Evolutionary conservation across 106 monocot species (phyloP), one percentile per base, ranked within the genome.

Genomic region (Dendrobium catenatum): DNA sequence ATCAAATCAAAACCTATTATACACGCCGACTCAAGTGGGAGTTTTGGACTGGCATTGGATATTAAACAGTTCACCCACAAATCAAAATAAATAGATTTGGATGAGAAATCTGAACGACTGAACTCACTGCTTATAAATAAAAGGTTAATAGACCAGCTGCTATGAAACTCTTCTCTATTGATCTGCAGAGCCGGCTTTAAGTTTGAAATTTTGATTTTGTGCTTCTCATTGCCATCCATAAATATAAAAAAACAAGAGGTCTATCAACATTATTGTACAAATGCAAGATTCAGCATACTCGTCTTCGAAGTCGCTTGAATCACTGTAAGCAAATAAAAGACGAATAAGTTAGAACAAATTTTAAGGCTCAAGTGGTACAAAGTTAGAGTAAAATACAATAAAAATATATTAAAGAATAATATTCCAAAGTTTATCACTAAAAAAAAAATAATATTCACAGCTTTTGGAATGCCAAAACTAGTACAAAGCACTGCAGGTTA

Each of bases 271-370:
- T 80, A 87, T 61, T 78, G 43, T 70, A 78, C 83, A 87, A 17
- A 78, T 24, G 37, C 83, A 87, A 48, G 80, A 76, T 81, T 86
- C 86, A 55, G 48, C 79, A 33, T 75, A 55, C 80, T 87, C 86
- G 20, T 80, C 77, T 42, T 87, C 83, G 7, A 83, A 87, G 72
- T 87, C 83, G 37, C 80, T 81, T 59, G 86, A 59, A 81, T 87
- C 86, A 80, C 86, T 87, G 83, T 42, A 37, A 16, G 20, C 72
- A 70, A 83, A 41, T 33, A 27, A 16, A 24, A 78, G 72, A 26
- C 6, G 42, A 70, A 49, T 17, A 67, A 59, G 47, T 43, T 9
- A 31, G 31, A 10, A 33, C 43, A 33, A 18, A 51, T 0, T 51
- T 51, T 51, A 51, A 51, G 51, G 16, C 15, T 51, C 51, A 13